A percentile compares a stretch with the other conserved stretches of the same genome.
Evolutionary conservation across 345 rosid species (phyloP).

Genomic region (Psidium guajava): DNA sequence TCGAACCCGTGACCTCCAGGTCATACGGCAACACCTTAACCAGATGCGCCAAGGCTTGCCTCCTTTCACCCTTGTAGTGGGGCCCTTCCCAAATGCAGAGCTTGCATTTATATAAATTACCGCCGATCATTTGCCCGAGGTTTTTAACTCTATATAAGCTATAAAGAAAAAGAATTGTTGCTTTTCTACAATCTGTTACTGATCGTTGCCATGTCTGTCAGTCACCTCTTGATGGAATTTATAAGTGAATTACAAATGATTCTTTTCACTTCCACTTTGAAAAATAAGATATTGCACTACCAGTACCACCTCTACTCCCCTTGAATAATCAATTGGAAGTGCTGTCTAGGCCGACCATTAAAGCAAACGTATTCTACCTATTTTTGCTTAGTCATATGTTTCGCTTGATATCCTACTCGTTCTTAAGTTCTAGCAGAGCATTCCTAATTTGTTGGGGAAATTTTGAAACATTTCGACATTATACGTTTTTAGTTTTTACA

Average conservation of each 20-base stretch:
- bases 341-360: not conserved
- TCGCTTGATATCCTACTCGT: too few species aligned
- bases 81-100: too few species aligned
- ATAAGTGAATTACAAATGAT: not conserved
- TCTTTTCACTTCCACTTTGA: not conserved
- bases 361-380: not conserved
- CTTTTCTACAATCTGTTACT: not conserved
- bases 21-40: too few species aligned
- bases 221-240: not conserved
- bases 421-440: too few species aligned
- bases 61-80: too few species aligned
- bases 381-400: too few species aligned
- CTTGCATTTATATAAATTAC: not conserved
- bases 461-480: too few species aligned
- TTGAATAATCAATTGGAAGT: not conserved
- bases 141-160: not conserved
- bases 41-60: too few species aligned
- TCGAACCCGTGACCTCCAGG: too few species aligned
- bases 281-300: not conserved
- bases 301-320: not conserved
- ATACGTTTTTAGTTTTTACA: not conserved
- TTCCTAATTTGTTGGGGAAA: too few species aligned
- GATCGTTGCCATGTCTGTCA: not conserved
- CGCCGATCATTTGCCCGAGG: not conserved
- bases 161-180: not conserved